phyloP scores from a whole-genome alignment of 2,329 filamentous ascomycete genomes.

The Paramyrothecium roridum region DNA sequence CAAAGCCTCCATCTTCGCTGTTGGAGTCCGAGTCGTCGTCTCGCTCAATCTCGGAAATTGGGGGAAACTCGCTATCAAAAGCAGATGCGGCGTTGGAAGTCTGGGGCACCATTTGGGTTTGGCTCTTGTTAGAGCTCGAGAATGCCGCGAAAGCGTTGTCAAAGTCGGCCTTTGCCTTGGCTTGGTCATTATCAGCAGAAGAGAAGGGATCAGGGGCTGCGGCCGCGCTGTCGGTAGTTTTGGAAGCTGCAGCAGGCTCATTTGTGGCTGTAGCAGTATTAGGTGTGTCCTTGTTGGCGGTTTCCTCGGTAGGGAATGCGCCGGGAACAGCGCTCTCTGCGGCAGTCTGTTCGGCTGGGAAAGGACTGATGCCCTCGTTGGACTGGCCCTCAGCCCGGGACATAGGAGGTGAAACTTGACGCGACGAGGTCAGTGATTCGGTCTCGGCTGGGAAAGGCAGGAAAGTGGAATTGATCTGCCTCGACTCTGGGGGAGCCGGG shows the following conservation, averaged over 20 bases:
- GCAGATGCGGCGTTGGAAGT: slow-evolving; percentile 42
- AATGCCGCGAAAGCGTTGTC: slow-evolving; percentile 83
- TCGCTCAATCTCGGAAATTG: slow-evolving; percentile 80
- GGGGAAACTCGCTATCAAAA: slow-evolving; percentile 82
- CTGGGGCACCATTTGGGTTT: slow-evolving; percentile 34
- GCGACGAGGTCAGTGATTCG: slow-evolving; percentile 73
- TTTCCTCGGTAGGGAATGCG: slow-evolving; percentile 34
- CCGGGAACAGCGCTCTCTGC: slow-evolving; percentile 19
- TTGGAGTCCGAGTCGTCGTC: slow-evolving; percentile 83
- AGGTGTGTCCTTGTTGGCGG: slow-evolving; percentile 23
- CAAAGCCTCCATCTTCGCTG: slow-evolving; percentile 79
- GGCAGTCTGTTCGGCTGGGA: slow-evolving; percentile 16
- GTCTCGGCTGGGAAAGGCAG: slow-evolving; percentile 65
- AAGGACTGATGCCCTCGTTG: slow-evolving; percentile 20
- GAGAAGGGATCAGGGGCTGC: slow-evolving; percentile 46
- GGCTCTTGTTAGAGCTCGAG: slow-evolving; percentile 48
- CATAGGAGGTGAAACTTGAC: slow-evolving; percentile 71
- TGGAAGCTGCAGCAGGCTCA: slow-evolving; percentile 10
- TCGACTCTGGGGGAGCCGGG: slow-evolving; percentile 65
- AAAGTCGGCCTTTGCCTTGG: slow-evolving; percentile 74
- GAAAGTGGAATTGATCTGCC: slow-evolving; percentile 75
- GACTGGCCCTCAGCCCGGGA: slow-evolving; percentile 50
- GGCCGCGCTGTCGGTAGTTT: slow-evolving; percentile 12
- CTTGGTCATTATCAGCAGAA: slow-evolving; percentile 49
- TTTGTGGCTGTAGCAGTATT: slow-evolving; percentile 29